These are phyloP conservation scores for Dicorynia guianensis DNA, from an alignment of 306 rosid genomes.

Conservation along the genomic window DNA sequence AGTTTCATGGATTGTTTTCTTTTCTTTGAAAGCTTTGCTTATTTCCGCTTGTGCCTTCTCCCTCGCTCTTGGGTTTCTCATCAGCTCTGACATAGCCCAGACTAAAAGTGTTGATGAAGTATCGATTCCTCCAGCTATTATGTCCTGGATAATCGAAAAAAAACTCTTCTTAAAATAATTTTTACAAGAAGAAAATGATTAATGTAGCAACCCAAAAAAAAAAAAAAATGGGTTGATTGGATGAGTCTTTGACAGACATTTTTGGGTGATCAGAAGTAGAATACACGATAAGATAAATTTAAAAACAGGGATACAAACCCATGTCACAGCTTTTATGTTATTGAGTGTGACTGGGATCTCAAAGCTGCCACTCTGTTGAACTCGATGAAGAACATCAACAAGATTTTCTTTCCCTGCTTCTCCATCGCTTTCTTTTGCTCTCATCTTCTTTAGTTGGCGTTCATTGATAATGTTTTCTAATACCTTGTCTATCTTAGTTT, in stretches of 20 bases:
- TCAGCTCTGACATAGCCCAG: conserved; percentile 35
- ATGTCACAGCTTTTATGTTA: conserved; percentile 42
- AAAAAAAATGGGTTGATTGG: no score
- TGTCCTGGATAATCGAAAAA: neutral
- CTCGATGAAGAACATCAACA: conserved; percentile 37
- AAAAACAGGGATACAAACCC: no score
- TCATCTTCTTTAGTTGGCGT: conserved; percentile 15
- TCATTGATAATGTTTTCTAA: conserved; percentile 47
- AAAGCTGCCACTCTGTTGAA: conserved; percentile 19
- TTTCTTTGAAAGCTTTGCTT: conserved; percentile 1
- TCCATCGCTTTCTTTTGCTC: neutral
- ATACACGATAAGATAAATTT: no score
- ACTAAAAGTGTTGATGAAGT: neutral
- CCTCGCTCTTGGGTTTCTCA: conserved; percentile 11
- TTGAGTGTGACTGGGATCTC: conserved; percentile 39
- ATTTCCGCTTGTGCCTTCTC: conserved; percentile 24
- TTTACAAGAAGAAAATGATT: neutral
- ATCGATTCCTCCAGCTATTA: neutral
- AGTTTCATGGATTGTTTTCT: neutral
- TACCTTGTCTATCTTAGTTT: conserved; percentile 30
- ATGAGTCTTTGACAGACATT: no score
- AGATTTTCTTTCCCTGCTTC: conserved; percentile 33
- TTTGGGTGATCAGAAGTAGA: no score
- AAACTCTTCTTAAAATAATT: no score
- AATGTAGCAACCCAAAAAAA: no score